Evolutionary conservation across 1,139 yeast species (phyloP), one percentile per base, ranked within the genome.

Genomic region (Scheffersomyces cryptocercus): DNA sequence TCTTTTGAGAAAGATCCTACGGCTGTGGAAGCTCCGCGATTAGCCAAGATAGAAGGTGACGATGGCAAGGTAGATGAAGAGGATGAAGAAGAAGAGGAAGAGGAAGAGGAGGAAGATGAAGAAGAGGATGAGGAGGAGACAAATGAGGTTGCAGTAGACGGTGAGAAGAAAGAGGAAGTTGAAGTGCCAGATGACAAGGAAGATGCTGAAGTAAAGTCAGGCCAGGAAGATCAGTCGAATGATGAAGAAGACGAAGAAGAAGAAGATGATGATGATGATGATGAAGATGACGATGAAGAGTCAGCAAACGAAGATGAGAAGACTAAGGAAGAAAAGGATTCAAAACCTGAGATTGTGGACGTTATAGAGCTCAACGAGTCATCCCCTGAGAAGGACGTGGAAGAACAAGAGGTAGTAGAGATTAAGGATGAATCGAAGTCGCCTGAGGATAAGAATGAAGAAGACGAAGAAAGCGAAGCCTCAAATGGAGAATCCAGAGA

Each of bases 211-310:
- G 35, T 2, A n/a, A 29, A 33, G 13, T 28, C 16, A 13, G 34
- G 13, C 12, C 42, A 28, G 20, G 39, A 28, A n/a, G 41, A 35
- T 4, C 38, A 31, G n/a, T 20, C 26, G 26, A 29, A 14, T 33
- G 36, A 34, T 7, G 30, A 13, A 13, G 34, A 9, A 10, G 30
- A n/a, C 4, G 40, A 41, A 12, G 30, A 24, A 11, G 39, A 38
- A 7, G 32, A 37, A 14, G 29, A 26, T 16, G 39, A 20, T 36
- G 38, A 33, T 24, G 38, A 37, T 7, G 14, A 16, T 32, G 39
- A 40, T 4, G 32, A 20, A 12, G 39, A 12, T n/a, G 36, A 13
- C 28, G 29, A 29, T 12, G 29, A 29, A 29, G 28, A 26, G 12
- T 39, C 24, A 30, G 36, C 6, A 10, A 16, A 16, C 10, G 20